phyloP scores from a whole-genome alignment of 768 basidiomycete species.

The Tricholoma bakamatsutake region DNA sequence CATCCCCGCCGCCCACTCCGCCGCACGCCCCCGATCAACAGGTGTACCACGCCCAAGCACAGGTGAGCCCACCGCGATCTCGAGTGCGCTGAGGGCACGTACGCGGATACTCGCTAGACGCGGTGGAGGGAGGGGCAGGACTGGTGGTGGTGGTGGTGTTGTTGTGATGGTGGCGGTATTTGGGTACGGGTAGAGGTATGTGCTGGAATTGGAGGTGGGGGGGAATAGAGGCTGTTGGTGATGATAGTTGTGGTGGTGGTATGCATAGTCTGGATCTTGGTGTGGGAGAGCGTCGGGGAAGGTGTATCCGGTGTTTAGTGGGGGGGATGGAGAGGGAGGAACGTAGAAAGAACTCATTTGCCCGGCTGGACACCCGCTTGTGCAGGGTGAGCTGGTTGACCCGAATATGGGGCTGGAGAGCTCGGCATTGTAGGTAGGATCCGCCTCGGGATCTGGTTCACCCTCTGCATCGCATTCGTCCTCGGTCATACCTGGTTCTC shows the following conservation, averaged over 20 bases:
- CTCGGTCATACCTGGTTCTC: neutral
- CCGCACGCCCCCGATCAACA: neutral
- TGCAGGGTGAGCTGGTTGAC: neutral
- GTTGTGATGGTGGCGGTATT: neutral
- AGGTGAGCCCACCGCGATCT: neutral
- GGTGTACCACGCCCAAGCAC: neutral
- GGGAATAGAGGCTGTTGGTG: neutral
- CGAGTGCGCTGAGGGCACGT: neutral
- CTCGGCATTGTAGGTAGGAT: conserved; percentile 33
- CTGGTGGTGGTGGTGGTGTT: neutral
- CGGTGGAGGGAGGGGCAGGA: neutral
- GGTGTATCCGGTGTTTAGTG: neutral
- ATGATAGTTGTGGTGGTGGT: too few relatives aligned
- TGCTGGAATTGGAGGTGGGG: neutral
- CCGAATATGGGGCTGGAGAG: conserved; percentile 21
- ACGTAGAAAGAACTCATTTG: conserved; percentile 24
- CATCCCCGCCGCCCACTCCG: neutral
- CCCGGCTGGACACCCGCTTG: conserved; percentile 1
- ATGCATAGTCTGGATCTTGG: neutral
- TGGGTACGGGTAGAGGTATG: neutral
- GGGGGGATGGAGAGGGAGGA: conserved; percentile 9
- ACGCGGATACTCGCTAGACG: neutral
- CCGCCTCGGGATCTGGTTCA: conserved; percentile 29
- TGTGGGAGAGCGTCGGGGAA: neutral
- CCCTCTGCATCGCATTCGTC: conserved; percentile 23